Evolutionary conservation across 768 basidiomycete species (phyloP), one percentile per base, ranked within the genome.

Genomic region (Suillus bovinus): DNA sequence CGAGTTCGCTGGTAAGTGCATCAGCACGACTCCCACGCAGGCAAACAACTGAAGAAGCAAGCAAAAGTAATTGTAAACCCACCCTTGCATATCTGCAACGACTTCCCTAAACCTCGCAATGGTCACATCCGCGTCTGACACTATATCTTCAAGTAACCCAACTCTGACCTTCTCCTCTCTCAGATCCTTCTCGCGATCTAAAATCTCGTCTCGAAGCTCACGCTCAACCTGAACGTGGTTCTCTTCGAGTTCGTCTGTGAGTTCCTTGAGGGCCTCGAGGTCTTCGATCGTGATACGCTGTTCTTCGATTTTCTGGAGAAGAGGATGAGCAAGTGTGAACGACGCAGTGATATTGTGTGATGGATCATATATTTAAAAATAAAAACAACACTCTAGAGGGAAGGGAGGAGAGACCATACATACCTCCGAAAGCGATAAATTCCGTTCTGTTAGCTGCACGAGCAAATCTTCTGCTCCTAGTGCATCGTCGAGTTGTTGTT

Each of bases 281-380:
- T 99, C 97, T 73, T 99, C 96, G 60, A 99, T 94, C 0, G 92
- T 93, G 60, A 93, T 89, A 14, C 94, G 86, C 91, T 98, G 96
- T 76, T 98, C 95, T 72, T 99, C 97, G 66, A 98, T 94, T 86
- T 95, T 96, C 93, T 96, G 68, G 5, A 27, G 41, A 36, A 54
- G 44, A 38, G 8, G 20, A 27, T 49, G 11, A 59, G 38, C 57
- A 52, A 46, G 17, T 59, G 20, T 39, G 36, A 34, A 50, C 49
- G 3, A 29, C 46, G 11, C 34, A 14, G 53, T 16, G 13, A 14
- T 13, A 27, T 56, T 27, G 24, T 20, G 16, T 13, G 22, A 38
- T n/a, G 53, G 14, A 29, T 34, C 24, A 50, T 57, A 27, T 22
- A 39, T 41, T 11, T 44, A 7, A 24, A 24, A n/a, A 54, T 3